phyloP scores from a whole-genome alignment of 2,329 filamentous ascomycete species.

The Botrytis aclada region DNA sequence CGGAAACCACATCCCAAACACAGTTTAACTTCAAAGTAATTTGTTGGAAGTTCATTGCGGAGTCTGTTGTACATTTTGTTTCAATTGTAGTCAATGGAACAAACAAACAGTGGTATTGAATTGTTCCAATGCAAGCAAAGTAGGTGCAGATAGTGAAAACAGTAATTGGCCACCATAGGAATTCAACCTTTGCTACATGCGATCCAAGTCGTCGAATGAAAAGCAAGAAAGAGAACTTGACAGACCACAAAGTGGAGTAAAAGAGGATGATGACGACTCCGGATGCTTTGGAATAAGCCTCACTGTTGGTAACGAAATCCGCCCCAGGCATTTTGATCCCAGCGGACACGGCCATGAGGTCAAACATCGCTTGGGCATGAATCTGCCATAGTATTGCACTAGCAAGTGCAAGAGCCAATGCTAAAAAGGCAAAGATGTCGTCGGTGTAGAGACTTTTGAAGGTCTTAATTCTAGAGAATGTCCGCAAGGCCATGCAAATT shows the following conservation, averaged over 20 bases:
- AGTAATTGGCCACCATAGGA: background rate
- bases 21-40: background rate
- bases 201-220: conserved; percentile 3
- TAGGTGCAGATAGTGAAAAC: background rate
- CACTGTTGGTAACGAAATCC: background rate
- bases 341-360: background rate
- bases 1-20: background rate
- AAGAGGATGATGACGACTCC: background rate
- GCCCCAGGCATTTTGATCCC: background rate
- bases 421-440: background rate
- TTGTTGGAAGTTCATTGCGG: background rate
- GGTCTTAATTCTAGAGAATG: conserved; percentile 4
- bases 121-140: background rate
- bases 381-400: conserved; percentile 2
- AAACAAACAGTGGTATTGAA: background rate
- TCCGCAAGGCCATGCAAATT: background rate
- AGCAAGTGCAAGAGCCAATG: background rate
- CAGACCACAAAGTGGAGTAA: background rate
- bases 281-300: background rate
- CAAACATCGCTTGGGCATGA: background rate
- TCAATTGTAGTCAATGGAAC: background rate
- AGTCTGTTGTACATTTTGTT: background rate
- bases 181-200: background rate
- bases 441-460: background rate
- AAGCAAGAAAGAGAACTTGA: conserved; percentile 1